phyloP scores from a whole-genome alignment of 2,329 filamentous ascomycete species.

The Paraphaeosphaeria minitans region DNA sequence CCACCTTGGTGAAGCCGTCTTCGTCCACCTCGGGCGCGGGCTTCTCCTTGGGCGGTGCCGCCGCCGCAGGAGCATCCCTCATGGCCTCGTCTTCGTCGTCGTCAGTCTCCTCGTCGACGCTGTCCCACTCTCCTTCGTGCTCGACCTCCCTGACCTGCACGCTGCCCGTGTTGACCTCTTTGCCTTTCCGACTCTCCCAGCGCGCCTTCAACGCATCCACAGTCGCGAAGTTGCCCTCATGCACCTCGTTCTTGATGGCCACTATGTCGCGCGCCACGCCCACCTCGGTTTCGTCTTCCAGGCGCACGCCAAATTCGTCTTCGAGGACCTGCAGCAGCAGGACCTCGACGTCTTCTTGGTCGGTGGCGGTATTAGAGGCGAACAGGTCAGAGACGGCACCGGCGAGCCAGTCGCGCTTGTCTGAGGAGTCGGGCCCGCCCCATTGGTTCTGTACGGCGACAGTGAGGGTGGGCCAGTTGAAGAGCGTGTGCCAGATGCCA shows the following conservation, averaged over 20 bases:
- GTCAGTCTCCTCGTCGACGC: constrained; percentile 60
- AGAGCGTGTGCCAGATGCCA: constrained; percentile 80
- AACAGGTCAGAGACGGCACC: constrained; percentile 85
- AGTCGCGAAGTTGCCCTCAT: constrained; percentile 67
- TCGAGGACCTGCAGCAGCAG: constrained; percentile 88
- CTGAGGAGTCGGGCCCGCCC: constrained; percentile 80
- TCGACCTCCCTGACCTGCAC: constrained; percentile 63
- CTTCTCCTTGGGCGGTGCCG: constrained; percentile 37
- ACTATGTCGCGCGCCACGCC: constrained; percentile 76
- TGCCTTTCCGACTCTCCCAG: constrained; percentile 67
- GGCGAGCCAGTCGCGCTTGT: constrained; percentile 97
- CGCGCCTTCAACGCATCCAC: constrained; percentile 67
- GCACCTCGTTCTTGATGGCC: constrained; percentile 66
- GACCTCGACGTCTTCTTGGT: constrained; percentile 80
- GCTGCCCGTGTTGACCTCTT: constrained; percentile 54
- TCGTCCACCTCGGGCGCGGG: constrained; percentile 48
- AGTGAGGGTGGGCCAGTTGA: constrained; percentile 86
- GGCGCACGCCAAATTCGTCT: constrained; percentile 91
- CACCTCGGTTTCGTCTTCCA: constrained; percentile 85
- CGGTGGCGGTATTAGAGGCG: constrained; percentile 62
- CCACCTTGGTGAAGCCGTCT: constrained; percentile 51
- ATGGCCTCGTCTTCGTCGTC: constrained; percentile 46
- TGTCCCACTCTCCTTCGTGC: constrained; percentile 49
- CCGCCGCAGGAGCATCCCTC: constrained; percentile 44
- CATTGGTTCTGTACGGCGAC: constrained; percentile 86